A percentile compares a stretch with the other conserved stretches of the same genome.
phyloP scores from a whole-genome alignment of 2,329 filamentous ascomycete species.

The Aspergillus flavus region DNA sequence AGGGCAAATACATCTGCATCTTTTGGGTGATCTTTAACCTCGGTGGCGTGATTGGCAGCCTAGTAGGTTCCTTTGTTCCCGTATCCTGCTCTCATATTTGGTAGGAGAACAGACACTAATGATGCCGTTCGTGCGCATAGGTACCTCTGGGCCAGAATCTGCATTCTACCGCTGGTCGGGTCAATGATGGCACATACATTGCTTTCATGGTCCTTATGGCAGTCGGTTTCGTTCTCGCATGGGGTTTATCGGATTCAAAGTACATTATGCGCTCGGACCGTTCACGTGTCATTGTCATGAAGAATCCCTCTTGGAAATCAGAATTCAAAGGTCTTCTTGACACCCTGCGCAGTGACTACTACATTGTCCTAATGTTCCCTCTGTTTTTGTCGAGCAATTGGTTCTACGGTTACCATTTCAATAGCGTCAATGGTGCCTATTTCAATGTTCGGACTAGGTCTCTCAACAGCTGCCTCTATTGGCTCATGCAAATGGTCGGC shows the following conservation, averaged over 20 bases:
- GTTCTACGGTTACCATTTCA: constrained; percentile 81
- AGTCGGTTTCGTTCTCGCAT: constrained; percentile 68
- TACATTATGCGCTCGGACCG: constrained; percentile 76
- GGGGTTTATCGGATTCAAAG: constrained; percentile 70
- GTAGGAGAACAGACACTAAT: not conserved
- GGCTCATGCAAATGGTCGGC: constrained; percentile 75
- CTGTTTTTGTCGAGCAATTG: constrained; percentile 81
- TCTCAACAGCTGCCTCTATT: constrained; percentile 81
- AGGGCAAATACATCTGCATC: constrained; percentile 85
- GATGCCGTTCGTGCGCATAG: constrained; percentile 21
- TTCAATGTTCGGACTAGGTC: constrained; percentile 75
- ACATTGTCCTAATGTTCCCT: constrained; percentile 75
- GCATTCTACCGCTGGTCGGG: constrained; percentile 42
- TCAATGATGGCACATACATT: constrained; percentile 77
- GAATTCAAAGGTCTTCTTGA: constrained; percentile 77
- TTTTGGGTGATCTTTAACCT: constrained; percentile 97
- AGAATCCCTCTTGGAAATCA: constrained; percentile 82
- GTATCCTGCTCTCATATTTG: not conserved
- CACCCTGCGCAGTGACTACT: constrained; percentile 70
- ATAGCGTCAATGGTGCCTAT: constrained; percentile 68
- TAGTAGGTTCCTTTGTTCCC: constrained; percentile 50
- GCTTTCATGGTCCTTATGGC: constrained; percentile 85
- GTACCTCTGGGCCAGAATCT: constrained; percentile 52
- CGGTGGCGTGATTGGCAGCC: constrained; percentile 81
- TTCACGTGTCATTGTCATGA: constrained; percentile 81